Evolutionary conservation across 768 basidiomycete species (phyloP), one percentile per base, ranked within the genome.

Genomic region (Rhodotorula sphaerocarpa): DNA sequence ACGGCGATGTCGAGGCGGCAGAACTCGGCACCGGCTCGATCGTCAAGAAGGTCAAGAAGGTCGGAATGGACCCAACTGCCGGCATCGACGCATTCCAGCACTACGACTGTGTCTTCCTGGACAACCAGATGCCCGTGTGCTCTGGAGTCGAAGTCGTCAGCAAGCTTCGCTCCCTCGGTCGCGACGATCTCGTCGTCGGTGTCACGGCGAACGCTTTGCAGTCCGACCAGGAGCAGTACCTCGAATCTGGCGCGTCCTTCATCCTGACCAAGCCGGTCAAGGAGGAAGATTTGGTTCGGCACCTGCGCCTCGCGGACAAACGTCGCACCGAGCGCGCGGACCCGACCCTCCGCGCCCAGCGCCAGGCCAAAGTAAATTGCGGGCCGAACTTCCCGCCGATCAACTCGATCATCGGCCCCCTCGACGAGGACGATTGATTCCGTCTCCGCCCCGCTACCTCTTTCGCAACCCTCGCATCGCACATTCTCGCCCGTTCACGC

Each of bases 101-200:
- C 55, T 78, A 73, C 56, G 81, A 81, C 55, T 75, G 80, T 15
- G 75, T 81, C 28, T 83, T 83, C 73, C 73, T 84, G 67, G 79
- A 82, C 65, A 90, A 91, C 73, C 87, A 55, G 56, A 70, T 69
- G 71, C 70, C 71, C 5, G 52, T 72, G 25, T 79, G 88, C 79
- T 84, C 84, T 64, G 90, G 90, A 21, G 72, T 88, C 48, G 81
- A 83, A 61, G 80, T 82, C 25, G 82, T 88, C 16, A 73, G 79
- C 57, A 83, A 81, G 73, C 76, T 91, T 43, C 78, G 88, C 62
- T 79, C 80, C 61, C 73, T 83, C 72, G 84, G 83, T 12, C 79
- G 87, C 64, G 76, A 73, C 25, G 87, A 90, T 70, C 86, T 90
- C 71, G 82, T 90, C n/a, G 85, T 89, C 31, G 75, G 74, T 3